Evolutionary conservation across 2,329 filamentous ascomycete genomes (phyloP).

Genomic region (Aspergillus aculeatinus): DNA sequence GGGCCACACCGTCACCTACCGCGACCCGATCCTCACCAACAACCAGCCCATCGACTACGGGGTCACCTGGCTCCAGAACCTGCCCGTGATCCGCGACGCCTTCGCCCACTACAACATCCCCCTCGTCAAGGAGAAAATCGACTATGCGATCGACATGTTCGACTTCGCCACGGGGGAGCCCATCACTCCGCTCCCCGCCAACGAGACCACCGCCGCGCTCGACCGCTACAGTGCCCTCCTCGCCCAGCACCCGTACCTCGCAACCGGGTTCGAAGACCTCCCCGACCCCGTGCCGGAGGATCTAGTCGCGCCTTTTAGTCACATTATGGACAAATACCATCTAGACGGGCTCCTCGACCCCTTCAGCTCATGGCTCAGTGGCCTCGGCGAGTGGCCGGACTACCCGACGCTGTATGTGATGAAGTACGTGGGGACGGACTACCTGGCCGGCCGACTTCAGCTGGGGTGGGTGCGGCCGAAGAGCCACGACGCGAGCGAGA

Average conservation of each 20-base stretch:
- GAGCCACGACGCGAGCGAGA: background rate
- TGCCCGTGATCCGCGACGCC: constrained; percentile 19
- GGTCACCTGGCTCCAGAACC: constrained; percentile 26
- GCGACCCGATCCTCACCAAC: constrained; percentile 18
- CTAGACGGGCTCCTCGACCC: background rate
- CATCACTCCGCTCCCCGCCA: constrained; percentile 14
- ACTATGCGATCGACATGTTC: background rate
- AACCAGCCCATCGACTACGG: constrained; percentile 28
- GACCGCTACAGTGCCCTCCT: constrained; percentile 12
- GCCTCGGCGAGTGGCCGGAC: background rate
- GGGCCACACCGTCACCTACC: constrained; percentile 28
- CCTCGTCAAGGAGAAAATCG: background rate
- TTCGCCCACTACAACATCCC: constrained; percentile 26
- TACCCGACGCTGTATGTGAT: background rate
- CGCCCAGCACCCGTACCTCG: constrained; percentile 15
- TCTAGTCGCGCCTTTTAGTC: background rate
- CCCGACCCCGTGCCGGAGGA: constrained; percentile 16
- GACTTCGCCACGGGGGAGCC: background rate
- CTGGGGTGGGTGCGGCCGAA: too few relatives aligned
- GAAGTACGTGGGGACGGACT: constrained; percentile 2
- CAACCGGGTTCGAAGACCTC: constrained; percentile 8
- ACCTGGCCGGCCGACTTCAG: background rate
- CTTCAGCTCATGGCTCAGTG: background rate
- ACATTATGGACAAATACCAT: background rate
- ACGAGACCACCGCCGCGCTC: background rate